These are phyloP conservation scores for Elaeis oleifera DNA, from an alignment of 202 grass and related monocot genomes.

Conservation along the genomic window DNA sequence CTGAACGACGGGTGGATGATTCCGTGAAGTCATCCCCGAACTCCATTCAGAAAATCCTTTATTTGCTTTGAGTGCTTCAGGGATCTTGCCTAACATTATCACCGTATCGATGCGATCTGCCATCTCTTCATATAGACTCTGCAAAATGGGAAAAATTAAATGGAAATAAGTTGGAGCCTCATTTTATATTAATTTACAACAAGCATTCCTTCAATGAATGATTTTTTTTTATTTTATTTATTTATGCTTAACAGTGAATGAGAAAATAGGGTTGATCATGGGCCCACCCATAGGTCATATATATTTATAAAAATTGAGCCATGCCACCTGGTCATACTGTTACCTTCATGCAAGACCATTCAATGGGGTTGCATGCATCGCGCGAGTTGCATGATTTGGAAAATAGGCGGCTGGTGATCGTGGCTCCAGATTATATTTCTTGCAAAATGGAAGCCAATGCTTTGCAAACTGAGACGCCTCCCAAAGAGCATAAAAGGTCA, in stretches of 20 bases:
- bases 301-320: too few relatives aligned
- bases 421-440: conserved; percentile 50
- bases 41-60: conserved; percentile 58
- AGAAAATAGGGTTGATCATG: too few relatives aligned
- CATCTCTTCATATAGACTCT: conserved; percentile 57
- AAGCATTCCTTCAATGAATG: too few relatives aligned
- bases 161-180: too few relatives aligned
- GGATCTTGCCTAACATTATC: conserved; percentile 27
- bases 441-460: conserved; percentile 72
- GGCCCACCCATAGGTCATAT: too few relatives aligned
- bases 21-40: conserved; percentile 22
- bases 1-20: conserved; percentile 67
- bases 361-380: conserved; percentile 20
- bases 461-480: conserved; percentile 70
- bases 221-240: too few relatives aligned
- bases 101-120: conserved; percentile 28
- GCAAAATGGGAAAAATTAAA: background rate
- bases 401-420: conserved; percentile 54
- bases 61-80: conserved; percentile 36
- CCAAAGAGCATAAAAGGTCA: conserved; percentile 43
- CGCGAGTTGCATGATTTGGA: conserved; percentile 9
- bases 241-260: too few relatives aligned
- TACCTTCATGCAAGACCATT: conserved; percentile 58
- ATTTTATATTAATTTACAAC: too few relatives aligned
- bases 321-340: background rate